phyloP scores from a whole-genome alignment of 2,329 filamentous ascomycete genomes.

The Penicillium hordei region DNA sequence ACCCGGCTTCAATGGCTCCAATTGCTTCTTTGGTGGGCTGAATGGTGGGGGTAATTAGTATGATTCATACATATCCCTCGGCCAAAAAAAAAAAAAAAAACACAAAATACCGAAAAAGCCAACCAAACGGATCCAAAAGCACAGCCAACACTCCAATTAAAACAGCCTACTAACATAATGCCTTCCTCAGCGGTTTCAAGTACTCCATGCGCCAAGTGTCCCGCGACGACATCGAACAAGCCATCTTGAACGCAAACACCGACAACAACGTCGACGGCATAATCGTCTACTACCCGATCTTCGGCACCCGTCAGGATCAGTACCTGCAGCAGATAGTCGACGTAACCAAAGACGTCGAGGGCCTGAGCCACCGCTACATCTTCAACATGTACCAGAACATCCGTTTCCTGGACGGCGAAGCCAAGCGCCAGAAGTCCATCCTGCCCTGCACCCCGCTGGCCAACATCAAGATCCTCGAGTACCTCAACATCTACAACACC shows the following conservation, averaged over 20 bases:
- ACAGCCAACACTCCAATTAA: neutral
- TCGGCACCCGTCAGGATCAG: conserved; percentile 83
- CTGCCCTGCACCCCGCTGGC: conserved; percentile 94
- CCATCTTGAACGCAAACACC: conserved; percentile 78
- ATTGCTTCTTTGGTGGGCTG: conserved; percentile 1
- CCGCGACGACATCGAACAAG: conserved; percentile 87
- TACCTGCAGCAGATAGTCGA: conserved; percentile 95
- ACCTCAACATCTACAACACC: conserved; percentile 93
- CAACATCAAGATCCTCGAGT: conserved; percentile 94
- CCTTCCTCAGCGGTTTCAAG: conserved; percentile 69
- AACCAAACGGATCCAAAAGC: neutral
- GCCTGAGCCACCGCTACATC: conserved; percentile 87
- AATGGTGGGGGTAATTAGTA: conserved; percentile 16
- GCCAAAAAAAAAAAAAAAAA: conserved; percentile 15
- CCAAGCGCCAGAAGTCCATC: conserved; percentile 77
- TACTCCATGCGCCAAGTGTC: conserved; percentile 82
- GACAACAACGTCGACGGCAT: conserved; percentile 79
- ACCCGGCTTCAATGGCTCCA: conserved; percentile 11
- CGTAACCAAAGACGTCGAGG: conserved; percentile 90
- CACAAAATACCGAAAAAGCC: neutral
- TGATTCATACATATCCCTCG: conserved; percentile 30
- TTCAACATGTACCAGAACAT: conserved; percentile 99
- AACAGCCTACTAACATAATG: conserved; percentile 22
- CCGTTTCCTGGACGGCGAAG: conserved; percentile 75
- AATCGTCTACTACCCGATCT: conserved; percentile 98